Conservation (phyloP, 192 early-diverging fungal species). For the Chytriomyces sp. region DNA sequence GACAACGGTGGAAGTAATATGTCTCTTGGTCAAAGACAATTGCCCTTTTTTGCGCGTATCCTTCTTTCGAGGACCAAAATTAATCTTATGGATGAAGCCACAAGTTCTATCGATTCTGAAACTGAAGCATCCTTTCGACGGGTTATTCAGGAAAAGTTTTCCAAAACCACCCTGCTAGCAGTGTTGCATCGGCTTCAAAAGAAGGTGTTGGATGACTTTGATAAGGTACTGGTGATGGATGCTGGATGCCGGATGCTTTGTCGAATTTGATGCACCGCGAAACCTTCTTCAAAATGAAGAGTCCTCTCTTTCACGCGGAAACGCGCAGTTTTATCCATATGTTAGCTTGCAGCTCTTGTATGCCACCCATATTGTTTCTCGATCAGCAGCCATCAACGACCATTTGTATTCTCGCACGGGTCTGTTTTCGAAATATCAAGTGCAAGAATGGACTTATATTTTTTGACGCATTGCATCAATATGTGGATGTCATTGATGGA, state of each 20-base stretch:
- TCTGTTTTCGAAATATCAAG: no score
- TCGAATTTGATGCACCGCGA: constrained; percentile 78
- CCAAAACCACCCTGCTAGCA: constrained; percentile 66
- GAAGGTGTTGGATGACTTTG: constrained; percentile 82
- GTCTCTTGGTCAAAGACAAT: constrained; percentile 54
- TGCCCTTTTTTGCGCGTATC: constrained; percentile 57
- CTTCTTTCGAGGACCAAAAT: constrained; percentile 46
- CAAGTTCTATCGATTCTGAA: constrained; percentile 61
- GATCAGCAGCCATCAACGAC: no score
- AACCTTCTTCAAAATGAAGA: constrained; percentile 40
- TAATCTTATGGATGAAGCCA: constrained; percentile 58
- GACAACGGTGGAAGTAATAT: constrained; percentile 51
- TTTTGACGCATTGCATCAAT: no score
- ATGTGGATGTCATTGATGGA: no score
- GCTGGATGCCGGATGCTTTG: constrained; percentile 68
- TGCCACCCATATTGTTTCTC: no score
- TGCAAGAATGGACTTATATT: no score
- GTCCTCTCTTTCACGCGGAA: constrained; percentile 57
- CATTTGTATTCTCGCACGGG: no score
- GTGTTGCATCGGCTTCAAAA: constrained; percentile 86
- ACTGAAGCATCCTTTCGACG: constrained; percentile 74
- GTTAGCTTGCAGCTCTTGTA: no score
- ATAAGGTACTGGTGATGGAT: constrained; percentile 79
- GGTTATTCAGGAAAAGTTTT: constrained; percentile 54
- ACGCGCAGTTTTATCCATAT: no score